These are phyloP conservation scores for Hypholoma fasciculare DNA, from an alignment of 768 basidiomycete genomes.

Conservation along the genomic window DNA sequence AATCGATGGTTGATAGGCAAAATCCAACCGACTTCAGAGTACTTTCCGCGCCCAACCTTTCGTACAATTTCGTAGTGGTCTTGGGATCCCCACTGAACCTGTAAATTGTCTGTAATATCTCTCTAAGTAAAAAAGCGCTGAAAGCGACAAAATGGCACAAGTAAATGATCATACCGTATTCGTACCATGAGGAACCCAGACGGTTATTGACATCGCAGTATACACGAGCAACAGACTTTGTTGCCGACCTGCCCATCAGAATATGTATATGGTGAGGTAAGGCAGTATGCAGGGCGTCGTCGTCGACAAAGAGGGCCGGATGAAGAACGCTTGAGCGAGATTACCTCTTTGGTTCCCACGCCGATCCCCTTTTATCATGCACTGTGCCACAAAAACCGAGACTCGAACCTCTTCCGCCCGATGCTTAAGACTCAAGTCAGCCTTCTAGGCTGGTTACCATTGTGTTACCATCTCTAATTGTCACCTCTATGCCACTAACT, in stretches of 20 bases:
- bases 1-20: constrained; percentile 1
- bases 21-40: constrained; percentile 71
- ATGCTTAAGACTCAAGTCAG: not conserved
- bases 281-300: constrained; percentile 11
- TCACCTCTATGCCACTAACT: not conserved
- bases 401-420: not conserved
- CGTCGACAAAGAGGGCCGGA: constrained; percentile 15
- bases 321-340: constrained; percentile 8
- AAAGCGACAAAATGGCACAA: not conserved
- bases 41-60: constrained; percentile 95
- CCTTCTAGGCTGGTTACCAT: not conserved
- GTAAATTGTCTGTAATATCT: constrained; percentile 74
- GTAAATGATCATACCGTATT: constrained; percentile 71
- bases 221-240: constrained; percentile 82
- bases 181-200: constrained; percentile 90
- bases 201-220: constrained; percentile 88
- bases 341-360: constrained; percentile 24
- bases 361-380: constrained; percentile 18
- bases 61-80: constrained; percentile 98
- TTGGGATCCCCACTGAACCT: constrained; percentile 97
- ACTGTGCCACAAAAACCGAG: not conserved
- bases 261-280: constrained; percentile 10
- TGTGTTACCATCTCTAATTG: too few relatives aligned
- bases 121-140: constrained; percentile 19
- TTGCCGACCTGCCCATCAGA: constrained; percentile 69